Base-by-base conservation (phyloP, 2,329 filamentous ascomycete genomes). In the Pseudogymnoascus sp. region DNA sequence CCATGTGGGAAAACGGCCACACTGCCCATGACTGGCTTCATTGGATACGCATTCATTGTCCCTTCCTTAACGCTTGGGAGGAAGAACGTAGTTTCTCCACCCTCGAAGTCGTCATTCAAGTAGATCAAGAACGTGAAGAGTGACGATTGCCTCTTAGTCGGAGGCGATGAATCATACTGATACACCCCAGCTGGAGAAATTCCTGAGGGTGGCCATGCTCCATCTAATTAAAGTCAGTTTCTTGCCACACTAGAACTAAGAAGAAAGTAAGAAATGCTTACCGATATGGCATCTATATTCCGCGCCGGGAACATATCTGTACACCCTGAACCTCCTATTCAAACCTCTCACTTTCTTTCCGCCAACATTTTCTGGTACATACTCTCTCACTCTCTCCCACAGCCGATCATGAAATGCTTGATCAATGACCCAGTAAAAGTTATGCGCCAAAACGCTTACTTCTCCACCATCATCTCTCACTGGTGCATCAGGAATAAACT, bases 361-460 rank as follows among this genome's bases (percentile, higher is more conserved):
- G 12, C 79, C 78, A 1, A 88, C 76, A 0, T 74, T 73, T 0
- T 75, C 70, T 0, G 87, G 86, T 0, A 90, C 80, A 59, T 84
- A 85, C 0, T 79, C 75, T 2, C 79, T 75, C 2, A 90, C 81
- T 12, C 87, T 80, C 0, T 76, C 73, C 87, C 87, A 90, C 1
- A 90, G 77, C 12, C 76, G 79, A 63, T 86, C 80, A 68, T 86
- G 82, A 71, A 89, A 89, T 0, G 78, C 77, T 21, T 78, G 76
- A 67, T 90, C 87, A 11, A 85, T 78, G 7, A 90, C 78, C 87
- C 87, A 90, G 76, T 89, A 89, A 68, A 90, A 88, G 72, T 89
- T 90, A 75, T 90, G 87, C 0, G 87, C 87, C 1, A 89, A 73
- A 56, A 89, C 80, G 69, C 84, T 88, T 23, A 79, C 78, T 62